Base-by-base conservation (phyloP, 768 basidiomycete genomes). In the Leucosporidium yakuticum region DNA sequence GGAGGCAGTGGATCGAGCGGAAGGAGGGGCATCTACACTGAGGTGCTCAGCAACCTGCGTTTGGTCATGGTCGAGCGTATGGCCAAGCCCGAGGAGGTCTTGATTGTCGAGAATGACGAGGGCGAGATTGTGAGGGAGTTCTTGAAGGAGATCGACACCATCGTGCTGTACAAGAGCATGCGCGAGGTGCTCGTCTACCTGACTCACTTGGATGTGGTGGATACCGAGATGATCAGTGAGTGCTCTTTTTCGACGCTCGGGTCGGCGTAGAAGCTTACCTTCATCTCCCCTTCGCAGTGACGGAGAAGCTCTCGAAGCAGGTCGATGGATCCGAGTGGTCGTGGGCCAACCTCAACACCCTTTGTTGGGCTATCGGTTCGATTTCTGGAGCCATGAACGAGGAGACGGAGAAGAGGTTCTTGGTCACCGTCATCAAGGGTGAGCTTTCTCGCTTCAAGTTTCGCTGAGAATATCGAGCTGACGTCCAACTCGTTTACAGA, bases 341-440 rank as follows among this genome's bases (percentile, higher is more conserved):
- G 32, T 99, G 96, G 96, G 90, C 96, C 75, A 98, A 98, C 78
- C 82, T 98, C 64, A 99, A 98, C 80, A 97, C 95, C 5, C 86
- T 99, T 17, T 99, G 96, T 80, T 99, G 96, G 96, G 96, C 96
- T 63, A 99, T 98, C 75, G 96, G 96, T 67, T 97, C 94, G 2
- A 98, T 99, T 69, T 97, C 95, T 27, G 93, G 94, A 53, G 94
- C 95, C 4, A 99, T 98, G 96, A 97, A 96, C 75, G 96, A 99
- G 81, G 95, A 99, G 78, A 92, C 93, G 4, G 96, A 99, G 81
- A 98, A 98, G 78, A 90, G 96, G 32, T 99, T 99, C 84, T 80
- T 99, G 75, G 95, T 98, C 25, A 96, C 94, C 2, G 96, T 98
- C 72, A 99, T 98, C 82, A 98, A 98, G 50, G 71, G 70, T 68